Percentiles rank a stretch among this genome's conserved stretches.
Evolutionary conservation across 305 asterid species (phyloP).

Genomic region (Fraxinus greggii): DNA sequence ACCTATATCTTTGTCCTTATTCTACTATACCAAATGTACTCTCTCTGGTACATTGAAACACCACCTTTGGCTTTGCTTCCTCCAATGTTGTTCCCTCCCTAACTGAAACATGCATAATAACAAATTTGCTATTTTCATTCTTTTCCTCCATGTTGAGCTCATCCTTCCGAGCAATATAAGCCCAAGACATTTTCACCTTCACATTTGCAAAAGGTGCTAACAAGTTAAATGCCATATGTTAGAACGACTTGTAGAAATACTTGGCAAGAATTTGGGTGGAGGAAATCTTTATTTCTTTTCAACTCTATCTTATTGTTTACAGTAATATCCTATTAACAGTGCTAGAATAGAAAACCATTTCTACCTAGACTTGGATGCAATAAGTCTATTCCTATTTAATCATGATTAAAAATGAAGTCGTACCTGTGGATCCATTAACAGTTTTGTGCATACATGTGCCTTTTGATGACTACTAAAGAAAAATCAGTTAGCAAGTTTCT

Average conservation of each 20-base stretch:
- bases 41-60: neutral
- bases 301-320: neutral
- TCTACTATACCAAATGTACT: neutral
- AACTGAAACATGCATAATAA: neutral
- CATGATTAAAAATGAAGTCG: neutral
- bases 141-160: neutral
- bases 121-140: neutral
- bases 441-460: neutral
- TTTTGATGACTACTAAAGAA: neutral
- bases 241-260: neutral
- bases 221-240: neutral
- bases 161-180: neutral
- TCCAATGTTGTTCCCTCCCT: neutral
- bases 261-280: neutral
- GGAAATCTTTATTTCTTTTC: neutral
- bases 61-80: neutral
- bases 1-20: neutral
- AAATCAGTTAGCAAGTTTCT: neutral
- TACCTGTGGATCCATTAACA: neutral
- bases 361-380: neutral
- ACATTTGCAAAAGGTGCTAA: neutral
- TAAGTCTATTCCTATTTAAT: neutral
- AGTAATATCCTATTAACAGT: neutral
- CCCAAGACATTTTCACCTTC: neutral
- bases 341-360: neutral